Evolutionary conservation across 768 basidiomycete species (phyloP).

Genomic region (Sporobolomyces phaffii): DNA sequence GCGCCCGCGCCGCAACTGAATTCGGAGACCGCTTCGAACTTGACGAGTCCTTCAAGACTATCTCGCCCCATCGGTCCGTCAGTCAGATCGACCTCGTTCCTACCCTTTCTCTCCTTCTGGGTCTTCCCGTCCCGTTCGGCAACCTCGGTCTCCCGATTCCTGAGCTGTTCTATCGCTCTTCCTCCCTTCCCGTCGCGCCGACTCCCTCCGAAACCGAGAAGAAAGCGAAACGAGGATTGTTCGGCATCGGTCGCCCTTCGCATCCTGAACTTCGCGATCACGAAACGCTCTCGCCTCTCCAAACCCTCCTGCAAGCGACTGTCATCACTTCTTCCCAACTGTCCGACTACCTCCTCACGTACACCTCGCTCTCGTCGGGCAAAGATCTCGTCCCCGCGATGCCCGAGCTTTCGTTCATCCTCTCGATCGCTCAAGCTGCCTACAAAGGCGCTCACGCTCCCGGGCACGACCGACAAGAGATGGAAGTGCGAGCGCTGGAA

Average conservation of each 20-base stretch:
- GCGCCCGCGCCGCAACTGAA: conserved; percentile 38
- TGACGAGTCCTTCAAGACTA: conserved; percentile 23
- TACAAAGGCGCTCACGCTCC: conserved; percentile 34
- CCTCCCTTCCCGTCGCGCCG: conserved; percentile 25
- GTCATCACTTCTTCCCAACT: conserved; percentile 69
- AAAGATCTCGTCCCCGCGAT: conserved; percentile 58
- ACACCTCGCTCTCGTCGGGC: conserved; percentile 64
- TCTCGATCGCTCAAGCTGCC: conserved; percentile 32
- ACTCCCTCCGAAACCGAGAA: background rate
- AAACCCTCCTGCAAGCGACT: conserved; percentile 57
- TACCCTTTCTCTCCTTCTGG: conserved; percentile 77
- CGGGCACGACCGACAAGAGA: conserved; percentile 10
- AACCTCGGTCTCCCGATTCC: conserved; percentile 88
- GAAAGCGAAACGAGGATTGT: conserved; percentile 33
- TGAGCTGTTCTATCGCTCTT: conserved; percentile 65
- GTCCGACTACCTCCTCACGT: conserved; percentile 65
- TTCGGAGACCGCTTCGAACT: conserved; percentile 31
- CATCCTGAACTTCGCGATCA: conserved; percentile 17
- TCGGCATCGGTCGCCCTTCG: conserved; percentile 10
- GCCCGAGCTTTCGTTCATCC: conserved; percentile 36
- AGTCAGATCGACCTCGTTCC: conserved; percentile 94
- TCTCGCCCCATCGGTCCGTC: conserved; percentile 54
- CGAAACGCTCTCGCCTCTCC: conserved; percentile 41
- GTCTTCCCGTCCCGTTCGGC: conserved; percentile 89
- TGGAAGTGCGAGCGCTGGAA: conserved; percentile 35